Evolutionary conservation across 163 green algal genomes (phyloP).

Genomic region (Scenedesmus sp.): DNA sequence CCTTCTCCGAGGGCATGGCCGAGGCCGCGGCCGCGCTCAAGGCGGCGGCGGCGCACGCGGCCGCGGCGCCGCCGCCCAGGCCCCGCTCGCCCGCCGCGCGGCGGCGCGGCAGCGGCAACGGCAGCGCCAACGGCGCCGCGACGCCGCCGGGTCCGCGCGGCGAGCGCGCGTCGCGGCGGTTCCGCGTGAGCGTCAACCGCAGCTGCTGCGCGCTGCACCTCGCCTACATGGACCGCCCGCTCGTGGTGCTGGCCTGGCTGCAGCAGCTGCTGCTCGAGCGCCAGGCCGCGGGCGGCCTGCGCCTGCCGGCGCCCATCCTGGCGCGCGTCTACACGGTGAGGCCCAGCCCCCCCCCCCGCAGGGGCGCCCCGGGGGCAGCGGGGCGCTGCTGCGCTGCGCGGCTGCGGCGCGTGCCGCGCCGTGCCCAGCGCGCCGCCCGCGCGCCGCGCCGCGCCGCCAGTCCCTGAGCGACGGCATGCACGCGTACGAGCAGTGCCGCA

Average conservation of each 20-base stretch:
- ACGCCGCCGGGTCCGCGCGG: too few relatives aligned
- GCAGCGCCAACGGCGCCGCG: too few relatives aligned
- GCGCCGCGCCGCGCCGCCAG: constrained; percentile 7
- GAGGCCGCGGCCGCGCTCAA: too few relatives aligned
- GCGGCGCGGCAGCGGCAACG: too few relatives aligned
- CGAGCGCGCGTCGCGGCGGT: constrained; percentile 14
- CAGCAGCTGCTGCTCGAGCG: constrained; percentile 59
- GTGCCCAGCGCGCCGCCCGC: too few relatives aligned
- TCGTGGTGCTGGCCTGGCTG: constrained; percentile 52
- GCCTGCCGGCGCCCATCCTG: constrained; percentile 47
- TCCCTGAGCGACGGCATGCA: constrained; percentile 42
- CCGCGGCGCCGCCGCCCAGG: too few relatives aligned
- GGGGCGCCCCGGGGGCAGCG: not conserved
- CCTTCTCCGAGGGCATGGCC: too few relatives aligned
- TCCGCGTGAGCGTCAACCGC: constrained; percentile 66
- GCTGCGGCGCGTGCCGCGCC: too few relatives aligned
- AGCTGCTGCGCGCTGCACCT: constrained; percentile 54
- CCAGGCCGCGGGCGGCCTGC: constrained; percentile 47
- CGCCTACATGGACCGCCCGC: constrained; percentile 42
- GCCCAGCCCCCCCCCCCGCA: too few relatives aligned
- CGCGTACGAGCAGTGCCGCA: constrained; percentile 61
- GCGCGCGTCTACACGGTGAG: constrained; percentile 51
- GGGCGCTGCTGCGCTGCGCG: too few relatives aligned
- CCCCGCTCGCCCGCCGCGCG: too few relatives aligned
- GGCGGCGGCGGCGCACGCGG: too few relatives aligned